Conservation (phyloP, 1,284 basidiomycete species). For the Tremellales sp. region DNA sequence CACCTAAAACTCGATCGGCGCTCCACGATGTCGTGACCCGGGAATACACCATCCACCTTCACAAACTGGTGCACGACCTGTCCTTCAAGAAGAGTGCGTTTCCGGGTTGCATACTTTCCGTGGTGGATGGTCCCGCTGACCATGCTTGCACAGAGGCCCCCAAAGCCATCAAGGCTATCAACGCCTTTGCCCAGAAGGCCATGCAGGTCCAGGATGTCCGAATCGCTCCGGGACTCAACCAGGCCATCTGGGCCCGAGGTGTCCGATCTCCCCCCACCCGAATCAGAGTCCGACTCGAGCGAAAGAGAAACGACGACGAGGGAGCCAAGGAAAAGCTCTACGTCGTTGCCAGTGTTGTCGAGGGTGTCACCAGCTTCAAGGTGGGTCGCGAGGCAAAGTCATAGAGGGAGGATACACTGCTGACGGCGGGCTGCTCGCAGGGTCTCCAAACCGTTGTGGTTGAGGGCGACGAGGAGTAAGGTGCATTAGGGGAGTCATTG, state of each 20-base stretch:
- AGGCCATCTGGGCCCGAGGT: constrained; percentile 76
- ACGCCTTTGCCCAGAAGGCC: constrained; percentile 81
- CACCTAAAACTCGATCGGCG: constrained; percentile 82
- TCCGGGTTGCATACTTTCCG: neutral
- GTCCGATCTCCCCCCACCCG: constrained; percentile 88
- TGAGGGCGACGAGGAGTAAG: constrained; percentile 59
- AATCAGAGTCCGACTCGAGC: constrained; percentile 85
- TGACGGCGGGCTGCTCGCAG: constrained; percentile 47
- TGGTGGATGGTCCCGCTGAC: constrained; percentile 10
- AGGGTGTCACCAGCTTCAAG: constrained; percentile 75
- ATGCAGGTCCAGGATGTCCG: constrained; percentile 94
- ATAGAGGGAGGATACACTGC: neutral
- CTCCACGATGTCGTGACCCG: constrained; percentile 94
- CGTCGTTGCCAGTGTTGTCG: constrained; percentile 81
- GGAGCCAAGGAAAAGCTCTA: constrained; percentile 95
- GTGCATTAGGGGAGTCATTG: neutral
- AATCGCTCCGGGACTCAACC: constrained; percentile 88
- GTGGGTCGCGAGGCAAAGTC: constrained; percentile 49
- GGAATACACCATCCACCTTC: constrained; percentile 93
- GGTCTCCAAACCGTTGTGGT: constrained; percentile 76
- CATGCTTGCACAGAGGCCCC: constrained; percentile 57
- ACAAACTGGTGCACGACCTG: constrained; percentile 85
- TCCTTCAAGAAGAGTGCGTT: constrained; percentile 80
- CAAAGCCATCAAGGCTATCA: constrained; percentile 85
- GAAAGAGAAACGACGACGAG: constrained; percentile 93